Percentiles rank a stretch among this genome's conserved stretches.
These are phyloP conservation scores for Cyclocybe aegerita DNA, from an alignment of 768 basidiomycete species.

Conservation along the genomic window DNA sequence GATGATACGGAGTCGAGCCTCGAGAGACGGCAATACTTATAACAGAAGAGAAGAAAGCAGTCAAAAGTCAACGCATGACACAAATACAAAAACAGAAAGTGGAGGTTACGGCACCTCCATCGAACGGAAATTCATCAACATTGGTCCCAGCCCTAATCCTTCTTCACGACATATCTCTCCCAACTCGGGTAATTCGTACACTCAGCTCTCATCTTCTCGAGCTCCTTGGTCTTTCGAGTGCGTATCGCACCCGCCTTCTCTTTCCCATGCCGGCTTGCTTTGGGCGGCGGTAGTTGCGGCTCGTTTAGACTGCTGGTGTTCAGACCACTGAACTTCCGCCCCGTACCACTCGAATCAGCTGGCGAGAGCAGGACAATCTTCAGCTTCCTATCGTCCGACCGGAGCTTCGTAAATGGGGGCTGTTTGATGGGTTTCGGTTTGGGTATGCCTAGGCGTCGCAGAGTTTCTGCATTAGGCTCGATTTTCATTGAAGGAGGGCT, in stretches of 20 bases:
- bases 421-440: conserved; percentile 43
- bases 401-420: conserved; percentile 52
- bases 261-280: conserved; percentile 20
- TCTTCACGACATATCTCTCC: conserved; percentile 61
- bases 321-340: conserved; percentile 9
- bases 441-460: conserved; percentile 34
- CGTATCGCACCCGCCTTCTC: conserved; percentile 29
- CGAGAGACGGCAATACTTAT: conserved; percentile 1
- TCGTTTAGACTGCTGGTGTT: not conserved
- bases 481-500: conserved; percentile 10
- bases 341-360: conserved; percentile 6
- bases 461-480: conserved; percentile 17
- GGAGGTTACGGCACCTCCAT: conserved; percentile 11
- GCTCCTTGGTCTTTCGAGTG: conserved; percentile 26
- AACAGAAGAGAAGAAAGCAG: conserved; percentile 4
- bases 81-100: not conserved
- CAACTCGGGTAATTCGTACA: conserved; percentile 58
- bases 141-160: conserved; percentile 11
- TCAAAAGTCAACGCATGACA: not conserved
- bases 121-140: not conserved
- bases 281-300: conserved; percentile 3
- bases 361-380: conserved; percentile 43
- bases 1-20: too few relatives aligned
- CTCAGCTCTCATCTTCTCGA: conserved; percentile 39
- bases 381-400: conserved; percentile 51